These are phyloP conservation scores for Codiaeum variegatum DNA, from an alignment of 441 rosid species.

Conservation along the genomic window DNA sequence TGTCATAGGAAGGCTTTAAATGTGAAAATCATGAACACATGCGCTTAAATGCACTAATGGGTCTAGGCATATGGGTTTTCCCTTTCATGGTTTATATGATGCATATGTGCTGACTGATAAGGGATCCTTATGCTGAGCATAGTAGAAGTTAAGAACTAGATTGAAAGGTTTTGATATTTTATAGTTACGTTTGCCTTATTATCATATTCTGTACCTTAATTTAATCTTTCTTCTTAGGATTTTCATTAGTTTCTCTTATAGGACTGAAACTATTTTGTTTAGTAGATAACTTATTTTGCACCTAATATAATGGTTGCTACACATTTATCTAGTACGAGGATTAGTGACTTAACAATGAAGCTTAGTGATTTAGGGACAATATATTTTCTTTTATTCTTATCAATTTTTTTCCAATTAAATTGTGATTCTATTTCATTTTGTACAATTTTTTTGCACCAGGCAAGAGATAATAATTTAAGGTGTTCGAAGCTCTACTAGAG, in stretches of 20 bases:
- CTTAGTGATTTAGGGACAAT: too few species aligned
- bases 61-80: neutral
- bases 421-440: too few species aligned
- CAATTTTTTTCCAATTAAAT: too few species aligned
- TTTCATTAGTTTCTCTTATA: neutral
- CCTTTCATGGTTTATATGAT: neutral
- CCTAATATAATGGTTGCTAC: conserved; percentile 92
- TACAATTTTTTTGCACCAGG: too few species aligned
- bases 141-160: neutral
- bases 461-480: too few species aligned
- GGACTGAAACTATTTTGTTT: neutral
- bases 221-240: neutral
- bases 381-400: too few species aligned
- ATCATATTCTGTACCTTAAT: neutral
- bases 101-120: too few species aligned
- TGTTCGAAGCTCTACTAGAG: too few species aligned
- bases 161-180: too few species aligned
- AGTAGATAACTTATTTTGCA: neutral
- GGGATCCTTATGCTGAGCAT: too few species aligned
- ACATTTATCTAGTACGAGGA: conserved; percentile 85
- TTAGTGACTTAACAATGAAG: too few species aligned
- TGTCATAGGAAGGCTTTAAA: neutral
- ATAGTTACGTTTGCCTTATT: too few species aligned
- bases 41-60: neutral
- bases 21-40: neutral